Evolutionary conservation across 2,329 filamentous ascomycete species (phyloP), one percentile per base, ranked within the genome.

Genomic region (Aureobasidium sp.): DNA sequence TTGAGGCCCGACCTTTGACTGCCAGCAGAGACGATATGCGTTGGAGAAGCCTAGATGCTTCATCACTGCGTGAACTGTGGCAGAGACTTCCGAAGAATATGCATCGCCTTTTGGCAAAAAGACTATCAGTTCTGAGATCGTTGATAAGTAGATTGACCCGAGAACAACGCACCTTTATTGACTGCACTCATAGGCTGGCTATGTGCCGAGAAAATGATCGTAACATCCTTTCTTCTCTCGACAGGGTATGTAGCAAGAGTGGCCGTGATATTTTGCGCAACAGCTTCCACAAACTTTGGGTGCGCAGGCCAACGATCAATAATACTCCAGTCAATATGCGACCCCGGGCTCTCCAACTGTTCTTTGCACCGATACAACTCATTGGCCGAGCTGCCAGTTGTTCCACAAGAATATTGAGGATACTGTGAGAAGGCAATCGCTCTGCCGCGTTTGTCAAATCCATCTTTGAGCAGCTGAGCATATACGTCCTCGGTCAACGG

Each of bases 231-330:
- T 66, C 92, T 82, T 67, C 86, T 83, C 65, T 93, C 90, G 69
- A 87, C 83, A 0, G 93, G 90, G 69, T 97, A 99, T 65, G 90
- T 88, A 29, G 84, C 81, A 41, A 99, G 79, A 70, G 89, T 91
- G 60, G 85, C 86, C 76, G 96, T 89, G 61, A 99, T 95, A 72
- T 96, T 96, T 70, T 87, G 85, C 2, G 93, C 92, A 75, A 99
- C 92, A 0, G 93, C 91, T 71, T 97, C 90, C 1, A 97, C 88
- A 42, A 99, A 79, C 1, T 94, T 94, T 2, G 86, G 81, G 73
- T 97, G 92, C n/a, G 86, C 87, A 6, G 93, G 94, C 94, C 94
- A 99, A 64, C 94, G 85, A 76, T 99, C 94, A 74, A 99, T 99
- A 56, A 97, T 93, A 74, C 91, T 96, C 94, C 94, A 99, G 63